These are phyloP conservation scores for Sugiyamaella boreocaroliniensis DNA, from an alignment of 805 yeast genomes.

Conservation along the genomic window DNA sequence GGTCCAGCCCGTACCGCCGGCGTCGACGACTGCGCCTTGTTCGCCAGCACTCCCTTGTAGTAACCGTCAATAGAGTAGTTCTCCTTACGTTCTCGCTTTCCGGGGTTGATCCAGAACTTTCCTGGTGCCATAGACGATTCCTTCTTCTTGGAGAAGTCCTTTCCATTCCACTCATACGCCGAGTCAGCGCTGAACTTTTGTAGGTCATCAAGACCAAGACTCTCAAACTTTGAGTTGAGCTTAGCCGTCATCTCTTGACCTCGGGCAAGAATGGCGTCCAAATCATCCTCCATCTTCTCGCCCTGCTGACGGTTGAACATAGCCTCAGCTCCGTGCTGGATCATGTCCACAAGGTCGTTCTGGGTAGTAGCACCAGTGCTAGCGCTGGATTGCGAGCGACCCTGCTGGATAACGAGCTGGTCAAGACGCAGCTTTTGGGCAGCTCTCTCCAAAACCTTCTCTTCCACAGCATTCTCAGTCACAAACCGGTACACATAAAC, in stretches of 20 bases:
- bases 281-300: slow-evolving; percentile 52
- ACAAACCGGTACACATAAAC: slow-evolving; percentile 88
- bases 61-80: slow-evolving; percentile 85
- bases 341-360: slow-evolving; percentile 79
- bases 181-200: slow-evolving; percentile 78
- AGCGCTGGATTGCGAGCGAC: slow-evolving; percentile 47
- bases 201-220: slow-evolving; percentile 85
- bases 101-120: slow-evolving; percentile 74
- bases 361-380: slow-evolving; percentile 38
- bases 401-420: slow-evolving; percentile 94
- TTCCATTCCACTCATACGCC: slow-evolving; percentile 96
- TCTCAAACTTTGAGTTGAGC: slow-evolving; percentile 73
- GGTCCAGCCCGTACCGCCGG: slow-evolving; percentile 45
- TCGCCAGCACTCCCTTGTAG: slow-evolving; percentile 64
- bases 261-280: slow-evolving; percentile 70
- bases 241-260: slow-evolving; percentile 79
- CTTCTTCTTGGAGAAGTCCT: slow-evolving; percentile 48
- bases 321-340: slow-evolving; percentile 91
- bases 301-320: slow-evolving; percentile 56
- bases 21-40: slow-evolving; percentile 38
- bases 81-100: slow-evolving; percentile 47
- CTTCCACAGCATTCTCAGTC: slow-evolving; percentile 94
- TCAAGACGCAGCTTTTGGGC: slow-evolving; percentile 89
- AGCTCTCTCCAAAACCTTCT: slow-evolving; percentile 91
- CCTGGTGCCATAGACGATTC: slow-evolving; percentile 26